Evolutionary conservation across 768 basidiomycete genomes (phyloP).

Genomic region (Mycena amicta): DNA sequence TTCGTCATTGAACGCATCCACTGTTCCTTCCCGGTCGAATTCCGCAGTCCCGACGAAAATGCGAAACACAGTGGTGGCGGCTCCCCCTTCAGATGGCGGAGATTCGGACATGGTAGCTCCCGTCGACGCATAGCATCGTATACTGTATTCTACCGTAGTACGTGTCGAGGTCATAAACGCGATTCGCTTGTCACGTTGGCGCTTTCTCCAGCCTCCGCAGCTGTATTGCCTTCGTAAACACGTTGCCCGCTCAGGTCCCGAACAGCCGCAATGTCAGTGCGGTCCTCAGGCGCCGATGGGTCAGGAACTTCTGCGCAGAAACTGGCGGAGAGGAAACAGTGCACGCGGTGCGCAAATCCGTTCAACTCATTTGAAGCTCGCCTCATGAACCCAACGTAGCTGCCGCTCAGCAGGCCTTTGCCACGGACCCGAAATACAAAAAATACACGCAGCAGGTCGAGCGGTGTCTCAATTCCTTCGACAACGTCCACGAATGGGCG

Average conservation of each 20-base stretch:
- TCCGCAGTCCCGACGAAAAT: constrained; percentile 66
- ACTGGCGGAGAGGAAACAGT: constrained; percentile 43
- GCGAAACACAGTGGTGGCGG: constrained; percentile 59
- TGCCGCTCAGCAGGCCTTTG: constrained; percentile 55
- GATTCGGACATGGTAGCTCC: constrained; percentile 47
- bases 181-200: neutral
- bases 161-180: neutral
- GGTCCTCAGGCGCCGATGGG: constrained; percentile 32
- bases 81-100: constrained; percentile 53
- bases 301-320: constrained; percentile 38
- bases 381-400: constrained; percentile 40
- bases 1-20: constrained; percentile 47
- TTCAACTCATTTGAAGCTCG: neutral
- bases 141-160: constrained; percentile 2
- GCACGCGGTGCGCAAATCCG: constrained; percentile 49
- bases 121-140: constrained; percentile 27
- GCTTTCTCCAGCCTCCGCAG: neutral
- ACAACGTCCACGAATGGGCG: constrained; percentile 98
- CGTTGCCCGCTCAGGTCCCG: constrained; percentile 19
- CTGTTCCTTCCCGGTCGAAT: constrained; percentile 59
- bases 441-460: constrained; percentile 94
- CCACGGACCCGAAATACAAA: constrained; percentile 89
- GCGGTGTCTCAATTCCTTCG: constrained; percentile 89
- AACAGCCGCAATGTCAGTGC: constrained; percentile 12
- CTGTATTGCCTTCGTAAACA: constrained; percentile 12